A percentile compares a stretch with the other conserved stretches of the same genome.
Evolutionary conservation across 176 grass and related monocot species (phyloP).

Genomic region (Panicum miliaceum): DNA sequence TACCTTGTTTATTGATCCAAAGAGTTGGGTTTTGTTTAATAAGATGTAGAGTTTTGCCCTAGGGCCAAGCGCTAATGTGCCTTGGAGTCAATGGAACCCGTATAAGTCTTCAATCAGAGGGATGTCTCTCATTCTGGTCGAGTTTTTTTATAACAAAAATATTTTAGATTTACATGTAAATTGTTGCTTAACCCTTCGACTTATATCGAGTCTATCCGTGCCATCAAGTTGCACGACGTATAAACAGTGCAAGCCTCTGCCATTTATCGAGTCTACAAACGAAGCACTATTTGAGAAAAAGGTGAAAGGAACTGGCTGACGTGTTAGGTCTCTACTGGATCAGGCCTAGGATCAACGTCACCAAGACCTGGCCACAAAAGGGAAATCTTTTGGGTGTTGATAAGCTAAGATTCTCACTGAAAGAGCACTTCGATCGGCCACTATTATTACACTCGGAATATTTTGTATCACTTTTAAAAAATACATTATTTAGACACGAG

Average conservation of each 20-base stretch:
- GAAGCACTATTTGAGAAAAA: neutral
- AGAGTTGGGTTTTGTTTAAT: no score
- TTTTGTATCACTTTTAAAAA: neutral
- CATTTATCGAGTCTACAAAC: no score
- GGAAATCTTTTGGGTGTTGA: slow-evolving; percentile 6
- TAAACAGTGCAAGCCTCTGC: neutral
- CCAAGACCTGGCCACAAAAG: neutral
- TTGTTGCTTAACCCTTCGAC: neutral
- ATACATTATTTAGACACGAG: neutral
- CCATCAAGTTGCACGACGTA: neutral
- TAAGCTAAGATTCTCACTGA: neutral
- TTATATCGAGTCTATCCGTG: neutral
- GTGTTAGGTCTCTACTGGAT: neutral
- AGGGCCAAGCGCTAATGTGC: no score
- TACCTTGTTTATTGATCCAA: no score
- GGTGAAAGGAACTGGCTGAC: neutral
- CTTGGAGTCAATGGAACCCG: no score
- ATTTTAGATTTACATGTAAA: neutral
- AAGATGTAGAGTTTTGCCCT: no score
- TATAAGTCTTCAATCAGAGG: no score
- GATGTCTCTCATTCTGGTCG: no score
- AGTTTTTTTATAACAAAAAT: no score
- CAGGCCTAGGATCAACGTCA: slow-evolving; percentile 8
- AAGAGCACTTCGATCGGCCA: neutral
- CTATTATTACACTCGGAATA: neutral